Percentiles rank a stretch among this genome's conserved stretches.
Evolutionary conservation across 2,329 filamentous ascomycete genomes (phyloP).

Genomic region (Alternaria infectoria): DNA sequence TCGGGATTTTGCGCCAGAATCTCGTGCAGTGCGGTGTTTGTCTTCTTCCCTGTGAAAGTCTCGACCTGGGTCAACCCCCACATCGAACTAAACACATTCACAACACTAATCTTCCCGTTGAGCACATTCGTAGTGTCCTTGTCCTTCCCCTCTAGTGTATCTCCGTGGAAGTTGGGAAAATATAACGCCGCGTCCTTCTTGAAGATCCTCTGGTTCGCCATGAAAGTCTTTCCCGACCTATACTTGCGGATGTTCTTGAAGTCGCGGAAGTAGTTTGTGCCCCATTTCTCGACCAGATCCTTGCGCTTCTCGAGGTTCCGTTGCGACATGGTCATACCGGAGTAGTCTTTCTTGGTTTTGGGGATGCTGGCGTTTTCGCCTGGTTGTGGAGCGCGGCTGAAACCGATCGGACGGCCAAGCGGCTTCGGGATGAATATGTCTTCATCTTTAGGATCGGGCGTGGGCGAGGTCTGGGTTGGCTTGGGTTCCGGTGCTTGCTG

Average conservation of each 20-base stretch:
- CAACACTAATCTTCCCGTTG: constrained; percentile 74
- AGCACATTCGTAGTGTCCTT: constrained; percentile 77
- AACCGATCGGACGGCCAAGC: constrained; percentile 78
- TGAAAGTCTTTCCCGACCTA: constrained; percentile 86
- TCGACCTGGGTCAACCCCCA: constrained; percentile 86
- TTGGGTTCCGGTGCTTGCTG: constrained; percentile 19
- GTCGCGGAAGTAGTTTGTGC: constrained; percentile 93
- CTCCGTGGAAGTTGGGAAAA: constrained; percentile 89
- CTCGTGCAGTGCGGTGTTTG: constrained; percentile 73
- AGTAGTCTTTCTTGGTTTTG: constrained; percentile 42
- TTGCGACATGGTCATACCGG: constrained; percentile 39
- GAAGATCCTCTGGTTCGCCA: constrained; percentile 84
- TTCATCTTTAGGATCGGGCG: constrained; percentile 27
- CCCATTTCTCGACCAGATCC: constrained; percentile 76
- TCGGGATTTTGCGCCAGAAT: constrained; percentile 62
- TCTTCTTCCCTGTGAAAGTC: constrained; percentile 67
- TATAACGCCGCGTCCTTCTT: constrained; percentile 81
- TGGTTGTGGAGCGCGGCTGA: constrained; percentile 71
- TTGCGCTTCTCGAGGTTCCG: constrained; percentile 74
- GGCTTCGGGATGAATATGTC: constrained; percentile 58
- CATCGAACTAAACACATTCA: constrained; percentile 79
- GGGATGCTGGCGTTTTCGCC: constrained; percentile 87
- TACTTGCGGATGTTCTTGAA: constrained; percentile 82
- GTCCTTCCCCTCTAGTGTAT: constrained; percentile 65
- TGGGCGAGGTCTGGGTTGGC: constrained; percentile 7